Base-by-base conservation (phyloP, 2,329 filamentous ascomycete species). In the Beauveria rudraprayagi region DNA sequence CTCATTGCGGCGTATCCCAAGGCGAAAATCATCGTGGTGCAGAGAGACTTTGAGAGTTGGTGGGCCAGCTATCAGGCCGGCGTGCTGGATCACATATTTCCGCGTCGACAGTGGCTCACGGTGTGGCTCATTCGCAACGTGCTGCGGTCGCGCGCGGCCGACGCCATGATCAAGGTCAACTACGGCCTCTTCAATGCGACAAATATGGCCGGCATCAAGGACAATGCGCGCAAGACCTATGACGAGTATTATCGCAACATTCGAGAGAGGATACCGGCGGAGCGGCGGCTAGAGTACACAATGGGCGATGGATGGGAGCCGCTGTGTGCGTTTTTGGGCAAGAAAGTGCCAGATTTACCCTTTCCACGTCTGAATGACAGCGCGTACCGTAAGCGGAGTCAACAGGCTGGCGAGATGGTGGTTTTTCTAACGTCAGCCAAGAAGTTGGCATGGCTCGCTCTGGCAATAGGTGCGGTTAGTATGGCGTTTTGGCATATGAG, bases 261-360 rank as follows among this genome's bases (percentile, higher is more conserved):
- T 1, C 62, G 67, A 9, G 65, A 65, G 0, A 63, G 62, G 2
- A 67, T 70, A 0, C 63, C 69, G 0, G 11, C 26, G 0, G 66
- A 67, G 0, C 63, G 60, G 37, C 63, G 75, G 16, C 61, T 75
- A 19, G 67, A 73, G 19, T 73, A 66, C 22, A 63, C 66, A 11
- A 53, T 72, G 4, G 57, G 60, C 1, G 66, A 70, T 8, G 74
- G 70, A 1, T 75, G 73, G 72, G 66, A 62, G 26, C 70, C 74
- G 1, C 51, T 76, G 9, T 75, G 73, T 16, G 48, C 60, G 3
- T 75, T 76, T 26, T 37, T 76, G 11, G 71, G 68, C 0, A 73
- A 71, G 63, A 26, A 69, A 0, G 59, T 71, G 6, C 73, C 72
- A 0, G 63, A 62, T 1, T 61, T 62, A 26, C 61, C 68, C 17